Percentiles rank a stretch among this genome's conserved stretches.
phyloP scores from a whole-genome alignment of 768 basidiomycete genomes.

The Lactifluus volemus region DNA sequence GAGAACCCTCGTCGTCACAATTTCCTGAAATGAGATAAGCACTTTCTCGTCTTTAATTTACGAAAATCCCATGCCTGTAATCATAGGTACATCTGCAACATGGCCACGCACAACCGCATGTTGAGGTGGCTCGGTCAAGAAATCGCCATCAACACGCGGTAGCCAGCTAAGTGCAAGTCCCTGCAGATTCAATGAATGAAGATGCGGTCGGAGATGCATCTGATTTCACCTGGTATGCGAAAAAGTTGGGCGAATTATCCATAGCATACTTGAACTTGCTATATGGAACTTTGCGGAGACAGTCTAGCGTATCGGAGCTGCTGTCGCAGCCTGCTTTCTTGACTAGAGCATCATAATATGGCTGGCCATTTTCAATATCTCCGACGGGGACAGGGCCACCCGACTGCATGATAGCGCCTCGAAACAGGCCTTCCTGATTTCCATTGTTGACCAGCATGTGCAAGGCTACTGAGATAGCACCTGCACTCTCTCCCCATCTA shows the following conservation, averaged over 20 bases:
- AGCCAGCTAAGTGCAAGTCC: conserved; percentile 21
- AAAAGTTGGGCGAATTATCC: conserved; percentile 26
- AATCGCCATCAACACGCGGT: conserved; percentile 24
- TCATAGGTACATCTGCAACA: conserved; percentile 20
- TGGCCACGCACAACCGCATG: conserved; percentile 18
- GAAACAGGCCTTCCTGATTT: conserved; percentile 20
- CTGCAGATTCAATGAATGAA: conserved; percentile 13
- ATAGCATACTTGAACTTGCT: conserved; percentile 11
- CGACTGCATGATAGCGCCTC: conserved; percentile 24
- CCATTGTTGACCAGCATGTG: conserved; percentile 24
- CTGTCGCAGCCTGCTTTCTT: conserved; percentile 14
- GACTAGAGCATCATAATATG: conserved; percentile 21
- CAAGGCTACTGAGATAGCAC: conserved; percentile 28
- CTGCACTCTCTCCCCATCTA: conserved; percentile 32
- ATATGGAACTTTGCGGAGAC: conserved; percentile 34
- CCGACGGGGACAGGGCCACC: conserved; percentile 22
- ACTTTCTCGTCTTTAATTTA: too few species aligned
- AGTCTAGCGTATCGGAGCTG: conserved; percentile 32
- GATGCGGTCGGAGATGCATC: neutral
- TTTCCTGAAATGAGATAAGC: conserved; percentile 29
- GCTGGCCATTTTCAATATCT: conserved; percentile 16
- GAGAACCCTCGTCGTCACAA: conserved; percentile 53
- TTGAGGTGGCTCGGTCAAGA: conserved; percentile 21
- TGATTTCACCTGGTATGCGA: conserved; percentile 27
- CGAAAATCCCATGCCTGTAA: conserved; percentile 12